Percentiles rank a stretch among this genome's conserved stretches.
These are phyloP conservation scores for Candida smagusa DNA, from an alignment of 1,139 yeast genomes.

Conservation along the genomic window DNA sequence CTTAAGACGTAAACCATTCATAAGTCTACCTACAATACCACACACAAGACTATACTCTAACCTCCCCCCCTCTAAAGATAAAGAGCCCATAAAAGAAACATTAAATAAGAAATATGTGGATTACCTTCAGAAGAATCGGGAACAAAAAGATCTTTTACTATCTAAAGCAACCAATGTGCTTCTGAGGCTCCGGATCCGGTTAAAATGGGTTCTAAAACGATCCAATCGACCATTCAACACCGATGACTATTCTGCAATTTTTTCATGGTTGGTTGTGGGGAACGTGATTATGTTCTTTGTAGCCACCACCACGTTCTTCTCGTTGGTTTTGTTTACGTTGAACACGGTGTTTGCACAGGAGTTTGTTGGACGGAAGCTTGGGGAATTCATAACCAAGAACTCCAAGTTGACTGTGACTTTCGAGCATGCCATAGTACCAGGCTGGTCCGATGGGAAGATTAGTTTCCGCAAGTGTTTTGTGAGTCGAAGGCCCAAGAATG, in stretches of 20 bases:
- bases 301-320: constrained; percentile 88
- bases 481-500: constrained; percentile 69
- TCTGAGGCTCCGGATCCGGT: constrained; percentile 51
- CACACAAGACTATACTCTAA: no score
- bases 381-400: constrained; percentile 79
- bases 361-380: constrained; percentile 74
- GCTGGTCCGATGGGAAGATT: constrained; percentile 87
- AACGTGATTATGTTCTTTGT: constrained; percentile 73
- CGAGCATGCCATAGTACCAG: constrained; percentile 93
- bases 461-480: constrained; percentile 83
- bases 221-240: constrained; percentile 69
- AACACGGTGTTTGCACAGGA: constrained; percentile 92
- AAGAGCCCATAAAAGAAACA: no score
- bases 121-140: constrained; percentile 10
- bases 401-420: constrained; percentile 85
- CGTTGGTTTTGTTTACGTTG: constrained; percentile 70
- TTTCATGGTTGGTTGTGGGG: constrained; percentile 89
- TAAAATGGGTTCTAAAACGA: constrained; percentile 65
- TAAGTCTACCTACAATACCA: no score
- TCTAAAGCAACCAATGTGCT: constrained; percentile 48
- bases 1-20: no score
- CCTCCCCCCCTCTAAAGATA: no score
- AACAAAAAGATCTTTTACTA: constrained; percentile 50
- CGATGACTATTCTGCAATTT: constrained; percentile 85
- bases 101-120: not conserved